A percentile compares a stretch with the other conserved stretches of the same genome.
Evolutionary conservation across 2,329 filamentous ascomycete genomes (phyloP).

Genomic region (Pseudogymnoascus sp.): DNA sequence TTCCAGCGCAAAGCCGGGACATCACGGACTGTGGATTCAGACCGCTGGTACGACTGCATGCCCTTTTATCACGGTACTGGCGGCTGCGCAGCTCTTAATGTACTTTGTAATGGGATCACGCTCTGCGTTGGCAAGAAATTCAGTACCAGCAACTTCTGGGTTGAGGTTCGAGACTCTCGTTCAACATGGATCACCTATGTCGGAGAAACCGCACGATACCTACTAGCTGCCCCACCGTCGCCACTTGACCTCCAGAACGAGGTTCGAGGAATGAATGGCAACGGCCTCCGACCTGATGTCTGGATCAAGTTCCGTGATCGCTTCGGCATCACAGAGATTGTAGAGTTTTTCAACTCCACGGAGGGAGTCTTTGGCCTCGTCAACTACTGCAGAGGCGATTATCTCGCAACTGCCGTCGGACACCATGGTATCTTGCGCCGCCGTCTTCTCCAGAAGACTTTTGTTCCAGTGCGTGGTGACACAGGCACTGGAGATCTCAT

Average conservation of each 20-base stretch:
- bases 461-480: conserved; percentile 62
- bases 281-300: conserved; percentile 61
- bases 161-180: conserved; percentile 57
- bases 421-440: conserved; percentile 61
- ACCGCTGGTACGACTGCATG: conserved; percentile 72
- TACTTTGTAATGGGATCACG: conserved; percentile 37
- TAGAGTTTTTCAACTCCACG: conserved; percentile 72
- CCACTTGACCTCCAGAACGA: conserved; percentile 52
- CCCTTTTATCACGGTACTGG: conserved; percentile 70
- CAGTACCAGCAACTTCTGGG: conserved; percentile 63
- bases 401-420: conserved; percentile 56
- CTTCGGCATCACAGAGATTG: conserved; percentile 54
- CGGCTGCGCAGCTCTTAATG: conserved; percentile 24
- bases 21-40: conserved; percentile 30
- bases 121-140: conserved; percentile 60
- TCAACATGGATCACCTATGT: conserved; percentile 71
- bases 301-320: conserved; percentile 57
- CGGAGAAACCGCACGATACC: conserved; percentile 67
- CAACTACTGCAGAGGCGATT: conserved; percentile 55
- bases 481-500: conserved; percentile 58
- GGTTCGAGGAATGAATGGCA: conserved; percentile 55
- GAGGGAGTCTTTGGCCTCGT: conserved; percentile 60
- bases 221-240: conserved; percentile 60
- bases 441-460: conserved; percentile 42
- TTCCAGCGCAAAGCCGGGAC: conserved; percentile 16